Conservation (phyloP, 768 basidiomycete genomes). For the Tulasnella sp. region DNA sequence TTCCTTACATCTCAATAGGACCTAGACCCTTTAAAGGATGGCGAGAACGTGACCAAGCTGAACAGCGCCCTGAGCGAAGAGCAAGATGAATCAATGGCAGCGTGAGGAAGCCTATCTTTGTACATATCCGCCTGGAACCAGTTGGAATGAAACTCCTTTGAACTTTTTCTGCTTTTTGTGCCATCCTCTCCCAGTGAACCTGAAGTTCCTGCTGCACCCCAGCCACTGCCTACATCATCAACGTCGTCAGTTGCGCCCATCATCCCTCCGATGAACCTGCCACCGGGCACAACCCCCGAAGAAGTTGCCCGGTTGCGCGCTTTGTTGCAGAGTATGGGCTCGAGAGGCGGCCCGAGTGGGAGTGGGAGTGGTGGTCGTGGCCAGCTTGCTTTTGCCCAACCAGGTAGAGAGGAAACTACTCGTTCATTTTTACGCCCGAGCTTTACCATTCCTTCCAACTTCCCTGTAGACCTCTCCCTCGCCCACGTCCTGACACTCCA, state of each 20-base stretch:
- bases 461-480: constrained; percentile 44
- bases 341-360: background rate
- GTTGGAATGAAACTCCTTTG: too few species aligned
- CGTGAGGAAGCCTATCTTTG: too few species aligned
- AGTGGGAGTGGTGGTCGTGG: background rate
- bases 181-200: background rate
- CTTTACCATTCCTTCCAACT: background rate
- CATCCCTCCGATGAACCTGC: background rate
- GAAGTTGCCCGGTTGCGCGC: constrained; percentile 53
- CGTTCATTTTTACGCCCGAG: background rate
- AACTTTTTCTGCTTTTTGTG: background rate
- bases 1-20: constrained; percentile 38
- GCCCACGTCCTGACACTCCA: constrained; percentile 66
- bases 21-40: constrained; percentile 52
- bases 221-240: background rate
- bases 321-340: constrained; percentile 39
- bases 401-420: background rate
- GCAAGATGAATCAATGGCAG: too few species aligned
- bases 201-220: background rate
- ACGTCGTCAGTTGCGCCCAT: background rate
- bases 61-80: constrained; percentile 62
- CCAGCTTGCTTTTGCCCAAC: background rate
- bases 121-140: too few species aligned
- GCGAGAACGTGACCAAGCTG: constrained; percentile 61
- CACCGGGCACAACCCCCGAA: constrained; percentile 33